These are phyloP conservation scores for Verticillium nubilum DNA, from an alignment of 2,329 filamentous ascomycete species.

Conservation along the genomic window DNA sequence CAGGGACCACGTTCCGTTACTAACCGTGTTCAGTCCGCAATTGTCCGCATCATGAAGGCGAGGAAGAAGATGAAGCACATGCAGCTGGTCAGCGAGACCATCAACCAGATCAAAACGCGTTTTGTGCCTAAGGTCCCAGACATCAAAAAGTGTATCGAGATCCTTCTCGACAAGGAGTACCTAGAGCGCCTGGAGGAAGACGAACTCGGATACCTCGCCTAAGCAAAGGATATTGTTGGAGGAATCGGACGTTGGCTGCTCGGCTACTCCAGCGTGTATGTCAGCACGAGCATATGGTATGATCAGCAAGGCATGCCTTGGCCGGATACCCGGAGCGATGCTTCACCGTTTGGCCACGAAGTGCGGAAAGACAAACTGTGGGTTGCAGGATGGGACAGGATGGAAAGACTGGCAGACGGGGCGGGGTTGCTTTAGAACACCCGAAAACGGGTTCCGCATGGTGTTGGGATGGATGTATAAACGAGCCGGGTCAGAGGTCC, in stretches of 20 bases:
- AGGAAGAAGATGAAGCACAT: constrained; percentile 98
- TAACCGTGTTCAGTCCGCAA: constrained; percentile 65
- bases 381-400: background rate
- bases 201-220: constrained; percentile 91
- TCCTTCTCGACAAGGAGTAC: constrained; percentile 97
- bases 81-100: constrained; percentile 89
- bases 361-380: background rate
- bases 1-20: background rate
- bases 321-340: background rate
- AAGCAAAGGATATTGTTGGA: constrained; percentile 23
- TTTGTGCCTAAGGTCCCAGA: constrained; percentile 91
- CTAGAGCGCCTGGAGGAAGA: constrained; percentile 92
- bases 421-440: background rate
- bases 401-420: background rate
- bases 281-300: background rate
- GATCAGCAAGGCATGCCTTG: background rate
- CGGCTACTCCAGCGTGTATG: background rate
- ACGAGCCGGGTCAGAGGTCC: background rate
- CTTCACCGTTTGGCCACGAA: background rate
- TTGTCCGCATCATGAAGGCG: constrained; percentile 99
- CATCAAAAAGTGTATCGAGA: constrained; percentile 99
- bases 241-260: background rate
- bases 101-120: constrained; percentile 86
- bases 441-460: background rate
- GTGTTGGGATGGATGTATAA: background rate